Percentiles rank a stretch among this genome's conserved stretches.
Evolutionary conservation across 202 grass and related monocot species (phyloP).

Genomic region (Carex arenaria): DNA sequence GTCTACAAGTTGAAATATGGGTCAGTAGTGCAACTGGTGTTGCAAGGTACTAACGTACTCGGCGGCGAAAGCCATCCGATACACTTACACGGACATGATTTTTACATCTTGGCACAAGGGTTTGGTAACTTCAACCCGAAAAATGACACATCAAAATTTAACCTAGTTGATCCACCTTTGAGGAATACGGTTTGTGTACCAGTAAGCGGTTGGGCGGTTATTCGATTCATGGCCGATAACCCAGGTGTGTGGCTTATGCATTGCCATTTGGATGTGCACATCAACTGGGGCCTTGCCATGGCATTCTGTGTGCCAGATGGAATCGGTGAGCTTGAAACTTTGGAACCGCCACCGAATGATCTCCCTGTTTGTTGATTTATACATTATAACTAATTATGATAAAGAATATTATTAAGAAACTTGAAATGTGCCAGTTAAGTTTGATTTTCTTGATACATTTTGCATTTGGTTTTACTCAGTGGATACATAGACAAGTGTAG

Average conservation of each 20-base stretch:
- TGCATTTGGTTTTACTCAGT: not conserved
- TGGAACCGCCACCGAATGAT: conserved; percentile 61
- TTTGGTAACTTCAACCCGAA: conserved; percentile 65
- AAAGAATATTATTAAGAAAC: not conserved
- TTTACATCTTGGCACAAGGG: conserved; percentile 66
- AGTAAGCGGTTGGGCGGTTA: conserved; percentile 80
- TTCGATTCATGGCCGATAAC: conserved; percentile 73
- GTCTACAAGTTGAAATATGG: conserved; percentile 70
- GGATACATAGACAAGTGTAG: conserved; percentile 8
- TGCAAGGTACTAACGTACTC: conserved; percentile 83
- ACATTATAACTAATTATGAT: not conserved
- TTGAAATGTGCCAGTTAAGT: not conserved
- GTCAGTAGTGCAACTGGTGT: conserved; percentile 60
- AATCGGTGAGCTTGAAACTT: conserved; percentile 49
- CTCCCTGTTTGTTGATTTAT: conserved; percentile 59
- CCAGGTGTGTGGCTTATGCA: conserved; percentile 91
- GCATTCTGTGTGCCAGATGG: conserved; percentile 77
- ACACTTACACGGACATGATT: conserved; percentile 86
- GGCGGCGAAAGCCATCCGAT: conserved; percentile 86
- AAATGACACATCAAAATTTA: conserved; percentile 50
- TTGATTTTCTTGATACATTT: conserved; percentile 14
- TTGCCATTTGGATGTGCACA: conserved; percentile 81
- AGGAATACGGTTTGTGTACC: conserved; percentile 86
- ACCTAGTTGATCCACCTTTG: conserved; percentile 75
- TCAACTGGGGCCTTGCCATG: conserved; percentile 94